phyloP scores from a whole-genome alignment of 345 rosid species.

The Limnanthes douglasii region DNA sequence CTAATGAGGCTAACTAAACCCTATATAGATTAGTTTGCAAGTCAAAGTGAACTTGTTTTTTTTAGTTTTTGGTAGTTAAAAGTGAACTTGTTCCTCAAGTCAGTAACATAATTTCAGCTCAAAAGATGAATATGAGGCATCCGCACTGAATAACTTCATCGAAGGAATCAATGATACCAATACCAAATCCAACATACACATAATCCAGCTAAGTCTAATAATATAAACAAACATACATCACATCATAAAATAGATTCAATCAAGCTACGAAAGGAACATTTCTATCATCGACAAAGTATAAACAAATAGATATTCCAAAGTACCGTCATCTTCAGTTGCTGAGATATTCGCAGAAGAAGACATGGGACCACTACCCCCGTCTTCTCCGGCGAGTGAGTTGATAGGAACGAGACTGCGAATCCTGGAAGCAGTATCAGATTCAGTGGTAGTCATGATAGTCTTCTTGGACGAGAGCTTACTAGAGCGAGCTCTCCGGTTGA shows the following conservation, averaged over 20 bases:
- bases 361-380: conserved; percentile 20
- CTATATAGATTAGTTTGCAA: no score
- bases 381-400: conserved; percentile 25
- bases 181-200: background rate
- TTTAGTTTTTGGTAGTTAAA: no score
- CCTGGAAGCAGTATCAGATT: conserved; percentile 18
- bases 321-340: conserved; percentile 40
- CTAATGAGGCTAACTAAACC: no score
- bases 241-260: background rate
- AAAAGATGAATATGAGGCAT: no score
- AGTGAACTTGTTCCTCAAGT: no score
- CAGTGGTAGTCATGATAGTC: conserved; percentile 18
- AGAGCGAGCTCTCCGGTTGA: conserved; percentile 11
- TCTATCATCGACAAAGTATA: no score
- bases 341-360: conserved; percentile 17
- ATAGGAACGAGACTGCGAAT: conserved; percentile 30
- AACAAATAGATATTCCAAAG: background rate
- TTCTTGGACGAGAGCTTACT: conserved; percentile 4
- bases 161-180: background rate
- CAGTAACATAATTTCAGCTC: no score
- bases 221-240: background rate
- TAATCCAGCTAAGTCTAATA: background rate
- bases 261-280: background rate
- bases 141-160: background rate
- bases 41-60: no score